These are phyloP conservation scores for Myxozyma sirexii DNA, from an alignment of 805 yeast species.

Conservation along the genomic window DNA sequence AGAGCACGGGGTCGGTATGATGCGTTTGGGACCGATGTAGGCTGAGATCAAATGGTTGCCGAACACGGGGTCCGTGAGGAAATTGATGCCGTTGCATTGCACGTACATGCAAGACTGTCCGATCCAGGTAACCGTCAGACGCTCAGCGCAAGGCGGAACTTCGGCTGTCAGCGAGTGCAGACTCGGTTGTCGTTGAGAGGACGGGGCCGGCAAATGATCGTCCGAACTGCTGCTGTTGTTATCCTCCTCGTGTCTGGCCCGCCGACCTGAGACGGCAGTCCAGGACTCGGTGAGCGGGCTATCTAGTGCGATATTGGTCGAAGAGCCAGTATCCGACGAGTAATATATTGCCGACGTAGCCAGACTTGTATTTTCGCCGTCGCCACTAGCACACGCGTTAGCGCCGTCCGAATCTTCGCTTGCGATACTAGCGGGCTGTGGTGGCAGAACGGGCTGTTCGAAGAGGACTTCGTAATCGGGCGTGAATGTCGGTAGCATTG, in stretches of 20 bases:
- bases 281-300: constrained; percentile 25
- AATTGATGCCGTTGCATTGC: constrained; percentile 69
- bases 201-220: background rate
- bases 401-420: constrained; percentile 1
- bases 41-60: constrained; percentile 62
- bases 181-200: background rate
- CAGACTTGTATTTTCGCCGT: constrained; percentile 16
- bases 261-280: constrained; percentile 20
- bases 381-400: background rate
- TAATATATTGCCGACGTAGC: constrained; percentile 28
- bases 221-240: background rate
- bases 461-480: constrained; percentile 57
- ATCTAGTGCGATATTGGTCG: constrained; percentile 26
- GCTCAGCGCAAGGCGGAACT: constrained; percentile 47
- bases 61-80: constrained; percentile 86
- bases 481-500: constrained; percentile 57
- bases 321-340: constrained; percentile 32
- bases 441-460: constrained; percentile 36
- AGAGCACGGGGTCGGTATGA: constrained; percentile 73
- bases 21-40: constrained; percentile 77
- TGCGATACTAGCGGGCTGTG: constrained; percentile 10
- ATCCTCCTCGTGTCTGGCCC: background rate
- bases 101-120: constrained; percentile 88
- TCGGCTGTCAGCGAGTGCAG: constrained; percentile 6
- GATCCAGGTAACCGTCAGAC: constrained; percentile 80